Evolutionary conservation across 306 rosid species (phyloP).

Genomic region (Prunus mume): DNA sequence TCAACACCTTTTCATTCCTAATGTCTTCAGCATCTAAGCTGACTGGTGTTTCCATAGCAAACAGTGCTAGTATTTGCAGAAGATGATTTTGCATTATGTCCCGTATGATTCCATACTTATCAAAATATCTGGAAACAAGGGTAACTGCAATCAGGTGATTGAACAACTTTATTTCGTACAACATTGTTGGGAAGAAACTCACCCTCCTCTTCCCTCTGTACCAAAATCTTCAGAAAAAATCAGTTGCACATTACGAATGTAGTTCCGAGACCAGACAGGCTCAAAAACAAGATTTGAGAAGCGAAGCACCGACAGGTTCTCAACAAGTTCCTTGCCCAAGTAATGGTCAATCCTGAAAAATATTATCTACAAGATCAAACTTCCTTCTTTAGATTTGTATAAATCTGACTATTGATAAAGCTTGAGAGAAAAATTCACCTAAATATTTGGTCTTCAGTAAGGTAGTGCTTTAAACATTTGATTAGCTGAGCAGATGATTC

Average conservation of each 20-base stretch:
- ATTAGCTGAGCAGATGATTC: slow-evolving; percentile 84
- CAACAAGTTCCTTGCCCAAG: slow-evolving; percentile 98
- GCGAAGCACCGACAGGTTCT: slow-evolving; percentile 95
- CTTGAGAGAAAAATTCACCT: slow-evolving; percentile 44
- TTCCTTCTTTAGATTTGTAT: slow-evolving; percentile 16
- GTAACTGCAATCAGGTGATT: slow-evolving; percentile 15
- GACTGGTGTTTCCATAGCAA: slow-evolving; percentile 98
- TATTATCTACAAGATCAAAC: slow-evolving; percentile 21
- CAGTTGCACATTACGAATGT: slow-evolving; percentile 91
- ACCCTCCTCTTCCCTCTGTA: slow-evolving; percentile 97
- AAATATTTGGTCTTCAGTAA: slow-evolving; percentile 88
- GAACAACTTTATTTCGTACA: slow-evolving; percentile 3
- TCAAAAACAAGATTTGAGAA: slow-evolving; percentile 94
- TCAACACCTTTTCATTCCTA: slow-evolving; percentile 83
- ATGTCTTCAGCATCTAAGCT: slow-evolving; percentile 96
- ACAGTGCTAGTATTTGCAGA: slow-evolving; percentile 85
- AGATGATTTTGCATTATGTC: slow-evolving; percentile 99
- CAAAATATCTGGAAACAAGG: slow-evolving; percentile 62
- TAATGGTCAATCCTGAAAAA: slow-evolving; percentile 88
- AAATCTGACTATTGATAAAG: neutral
- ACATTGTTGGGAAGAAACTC: slow-evolving; percentile 29
- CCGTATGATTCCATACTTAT: slow-evolving; percentile 88
- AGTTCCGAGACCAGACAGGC: slow-evolving; percentile 89
- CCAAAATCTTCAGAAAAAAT: slow-evolving; percentile 99
- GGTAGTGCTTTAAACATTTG: slow-evolving; percentile 72